phyloP scores from a whole-genome alignment of 257 asterid genomes.

The Plectranthus barbatus region DNA sequence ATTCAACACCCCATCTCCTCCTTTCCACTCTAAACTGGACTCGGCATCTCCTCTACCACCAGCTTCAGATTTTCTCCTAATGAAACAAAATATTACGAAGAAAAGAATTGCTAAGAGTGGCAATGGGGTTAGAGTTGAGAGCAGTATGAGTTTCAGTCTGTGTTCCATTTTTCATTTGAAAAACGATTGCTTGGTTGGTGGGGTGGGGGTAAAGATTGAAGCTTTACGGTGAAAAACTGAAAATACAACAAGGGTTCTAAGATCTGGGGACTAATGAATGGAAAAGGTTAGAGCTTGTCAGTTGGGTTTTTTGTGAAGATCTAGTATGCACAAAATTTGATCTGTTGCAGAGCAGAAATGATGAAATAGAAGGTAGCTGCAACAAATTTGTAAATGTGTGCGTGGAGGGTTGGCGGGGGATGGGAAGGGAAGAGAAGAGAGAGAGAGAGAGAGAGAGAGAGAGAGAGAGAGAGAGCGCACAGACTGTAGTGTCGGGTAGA shows the following conservation, averaged over 20 bases:
- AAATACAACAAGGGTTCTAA: constrained; percentile 24
- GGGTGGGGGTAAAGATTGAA: constrained; percentile 38
- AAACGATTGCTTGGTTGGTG: neutral
- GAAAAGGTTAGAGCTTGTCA: neutral
- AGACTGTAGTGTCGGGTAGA: constrained; percentile 11
- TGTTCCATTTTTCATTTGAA: constrained; percentile 40
- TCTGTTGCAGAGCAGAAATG: constrained; percentile 6
- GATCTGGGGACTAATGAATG: constrained; percentile 36
- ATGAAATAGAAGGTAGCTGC: constrained; percentile 13
- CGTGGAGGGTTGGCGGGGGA: neutral
- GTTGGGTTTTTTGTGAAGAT: constrained; percentile 1
- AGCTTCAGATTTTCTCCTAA: constrained; percentile 23
- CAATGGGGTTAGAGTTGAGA: constrained; percentile 33
- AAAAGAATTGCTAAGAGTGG: constrained; percentile 23
- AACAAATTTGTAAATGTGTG: constrained; percentile 17
- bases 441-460: neutral
- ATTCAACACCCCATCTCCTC: constrained; percentile 27
- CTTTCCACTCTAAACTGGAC: constrained; percentile 31
- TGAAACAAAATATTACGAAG: constrained; percentile 27
- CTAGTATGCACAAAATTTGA: constrained; percentile 5
- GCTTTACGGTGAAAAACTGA: constrained; percentile 26
- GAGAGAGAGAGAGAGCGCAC: too few relatives aligned
- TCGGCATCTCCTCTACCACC: constrained; percentile 44
- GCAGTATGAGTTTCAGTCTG: constrained; percentile 35
- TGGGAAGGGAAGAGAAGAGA: too few relatives aligned